A percentile compares a stretch with the other conserved stretches of the same genome.
Evolutionary conservation across 352 stramenopile species (phyloP).

Genomic region (Globisporangium acanthophoron): DNA sequence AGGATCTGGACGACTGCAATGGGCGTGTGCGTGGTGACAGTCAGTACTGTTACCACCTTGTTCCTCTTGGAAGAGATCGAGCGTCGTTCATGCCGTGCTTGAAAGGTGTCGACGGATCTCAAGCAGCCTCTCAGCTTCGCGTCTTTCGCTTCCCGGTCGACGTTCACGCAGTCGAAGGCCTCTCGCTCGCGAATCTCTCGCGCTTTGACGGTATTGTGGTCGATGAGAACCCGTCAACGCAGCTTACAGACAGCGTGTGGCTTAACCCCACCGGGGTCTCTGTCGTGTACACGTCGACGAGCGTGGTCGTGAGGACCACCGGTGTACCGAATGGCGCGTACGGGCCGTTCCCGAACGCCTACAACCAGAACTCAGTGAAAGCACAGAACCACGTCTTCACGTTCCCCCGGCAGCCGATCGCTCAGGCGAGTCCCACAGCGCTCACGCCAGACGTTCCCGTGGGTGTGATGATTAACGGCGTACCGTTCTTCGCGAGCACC

Average conservation of each 20-base stretch:
- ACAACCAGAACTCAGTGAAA: constrained; percentile 41
- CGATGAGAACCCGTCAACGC: constrained; percentile 33
- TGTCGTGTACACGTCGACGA: constrained; percentile 43
- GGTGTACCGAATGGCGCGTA: constrained; percentile 42
- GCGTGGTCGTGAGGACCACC: constrained; percentile 51
- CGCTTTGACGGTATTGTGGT: constrained; percentile 48
- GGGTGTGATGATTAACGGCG: constrained; percentile 69
- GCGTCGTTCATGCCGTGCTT: no score
- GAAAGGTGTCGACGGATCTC: no score
- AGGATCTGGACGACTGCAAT: no score
- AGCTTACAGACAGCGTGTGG: constrained; percentile 27
- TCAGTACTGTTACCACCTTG: no score
- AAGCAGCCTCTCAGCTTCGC: no score
- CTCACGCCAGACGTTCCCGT: constrained; percentile 39
- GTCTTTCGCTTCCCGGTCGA: constrained; percentile 13
- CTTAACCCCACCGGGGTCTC: constrained; percentile 43
- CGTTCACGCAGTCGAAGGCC: constrained; percentile 40
- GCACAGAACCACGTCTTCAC: constrained; percentile 65
- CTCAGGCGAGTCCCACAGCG: constrained; percentile 15
- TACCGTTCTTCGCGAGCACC: constrained; percentile 50
- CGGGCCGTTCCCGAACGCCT: constrained; percentile 62
- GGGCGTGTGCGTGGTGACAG: no score
- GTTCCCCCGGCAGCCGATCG: constrained; percentile 39
- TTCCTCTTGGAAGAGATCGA: no score
- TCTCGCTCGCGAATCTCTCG: constrained; percentile 37